phyloP scores from a whole-genome alignment of 345 rosid genomes.

The Sisymbrium irio region DNA sequence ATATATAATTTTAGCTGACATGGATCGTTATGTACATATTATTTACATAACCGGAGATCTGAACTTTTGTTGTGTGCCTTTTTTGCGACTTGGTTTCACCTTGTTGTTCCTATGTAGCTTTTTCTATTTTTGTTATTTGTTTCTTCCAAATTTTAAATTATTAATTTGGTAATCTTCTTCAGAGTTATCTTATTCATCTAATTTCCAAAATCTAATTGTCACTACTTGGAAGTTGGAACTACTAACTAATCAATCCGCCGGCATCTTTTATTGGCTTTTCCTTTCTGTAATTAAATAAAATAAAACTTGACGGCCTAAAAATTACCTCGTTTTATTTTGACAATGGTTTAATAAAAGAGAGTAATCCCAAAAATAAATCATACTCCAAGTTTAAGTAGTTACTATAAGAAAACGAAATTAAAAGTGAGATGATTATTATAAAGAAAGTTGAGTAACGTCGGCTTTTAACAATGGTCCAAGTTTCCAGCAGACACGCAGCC shows the following conservation, averaged over 20 bases:
- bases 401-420: background rate
- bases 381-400: background rate
- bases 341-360: background rate
- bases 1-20: conserved; percentile 33
- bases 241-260: background rate
- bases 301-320: background rate
- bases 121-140: background rate
- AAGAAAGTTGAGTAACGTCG: conserved; percentile 18
- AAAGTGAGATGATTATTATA: background rate
- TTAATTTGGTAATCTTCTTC: conserved; percentile 22
- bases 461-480: conserved; percentile 18
- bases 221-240: background rate
- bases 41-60: conserved; percentile 34
- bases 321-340: background rate
- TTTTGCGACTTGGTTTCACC: conserved; percentile 40
- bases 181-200: no score
- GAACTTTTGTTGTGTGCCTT: conserved; percentile 33
- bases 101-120: conserved; percentile 21
- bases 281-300: background rate
- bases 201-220: background rate
- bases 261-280: background rate
- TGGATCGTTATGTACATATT: conserved; percentile 38
- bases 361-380: background rate
- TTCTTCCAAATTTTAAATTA: conserved; percentile 23
- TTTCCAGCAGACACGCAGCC: conserved; percentile 48